Evolutionary conservation across 2,329 filamentous ascomycete genomes (phyloP), one percentile per base, ranked within the genome.

Genomic region (Thermothelomyces thermophilus): DNA sequence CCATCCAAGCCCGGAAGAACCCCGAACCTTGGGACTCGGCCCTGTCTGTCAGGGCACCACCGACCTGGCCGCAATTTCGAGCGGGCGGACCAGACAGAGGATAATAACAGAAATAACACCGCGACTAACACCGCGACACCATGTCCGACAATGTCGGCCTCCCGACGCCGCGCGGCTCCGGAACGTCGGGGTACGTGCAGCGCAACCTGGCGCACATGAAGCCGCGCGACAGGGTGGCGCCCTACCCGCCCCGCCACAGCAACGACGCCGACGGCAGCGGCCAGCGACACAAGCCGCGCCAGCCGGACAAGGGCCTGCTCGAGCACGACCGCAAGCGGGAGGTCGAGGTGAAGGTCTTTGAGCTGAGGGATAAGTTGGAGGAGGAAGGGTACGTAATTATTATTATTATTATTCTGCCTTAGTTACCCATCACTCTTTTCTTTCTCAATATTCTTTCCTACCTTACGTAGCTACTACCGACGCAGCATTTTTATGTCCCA

Each of bases 131-230:
- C n/a, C n/a, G 9, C 5, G 9, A 28, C 7, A 30, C 8, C 7
- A 97, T 97, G 93, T 93, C 90, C 53, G 90, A 93, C 58, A 98
- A 98, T 73, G 93, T 98, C 64, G 94, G 93, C 51, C 88, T 98
- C 62, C 83, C 86, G 50, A 98, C 93, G 4, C 93, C 93, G 3
- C 85, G 93, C 63, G 93, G 93, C 59, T 95, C 87, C 65, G 93
- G 93, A 41, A 98, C 93, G 50, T 97, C 91, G 1, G 93, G 93
- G 65, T 97, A 97, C 67, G 91, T 98, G 50, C 91, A 97, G 71
- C 88, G 90, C 68, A 98, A 97, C 73, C 82, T 90, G 31, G 93
- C 93, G 16, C 84, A 91, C 65, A 82, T 96, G 60, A 83, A 79
- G 64, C 90, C 87, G 26, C 90, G 91, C 70, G 89, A 95, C 71